A percentile compares a stretch with the other conserved stretches of the same genome.
Evolutionary conservation across 192 early-diverging fungal species (phyloP).

Genomic region (Globomyces pollinis-pini): DNA sequence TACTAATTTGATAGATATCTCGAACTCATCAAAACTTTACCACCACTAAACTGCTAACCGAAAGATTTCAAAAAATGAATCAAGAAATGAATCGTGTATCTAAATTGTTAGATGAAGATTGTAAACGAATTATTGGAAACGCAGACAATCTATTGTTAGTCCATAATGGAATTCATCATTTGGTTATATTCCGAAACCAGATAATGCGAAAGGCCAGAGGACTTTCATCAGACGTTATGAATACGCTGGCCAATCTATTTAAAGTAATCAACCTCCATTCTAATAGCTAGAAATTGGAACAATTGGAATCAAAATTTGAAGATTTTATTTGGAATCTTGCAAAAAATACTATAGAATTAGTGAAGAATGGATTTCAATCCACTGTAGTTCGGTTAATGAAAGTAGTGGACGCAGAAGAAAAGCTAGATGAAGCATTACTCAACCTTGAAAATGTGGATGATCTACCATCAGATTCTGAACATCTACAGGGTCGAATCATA

Average conservation of each 20-base stretch:
- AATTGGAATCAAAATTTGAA: conserved; percentile 74
- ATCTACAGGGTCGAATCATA: conserved; percentile 31
- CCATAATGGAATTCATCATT: conserved; percentile 79
- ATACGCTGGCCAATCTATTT: conserved; percentile 84
- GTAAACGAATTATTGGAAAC: conserved; percentile 53
- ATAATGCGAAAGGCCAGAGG: conserved; percentile 35
- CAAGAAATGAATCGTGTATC: conserved; percentile 66
- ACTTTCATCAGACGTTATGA: conserved; percentile 64
- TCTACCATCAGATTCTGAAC: conserved; percentile 2
- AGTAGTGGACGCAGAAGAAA: conserved; percentile 90
- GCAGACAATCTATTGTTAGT: conserved; percentile 74
- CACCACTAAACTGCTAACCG: conserved; percentile 74
- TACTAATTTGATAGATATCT: conserved; percentile 57
- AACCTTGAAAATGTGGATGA: conserved; percentile 35
- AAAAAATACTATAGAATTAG: conserved; percentile 70
- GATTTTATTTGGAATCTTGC: conserved; percentile 80
- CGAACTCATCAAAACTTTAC: conserved; percentile 92
- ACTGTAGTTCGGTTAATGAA: conserved; percentile 85
- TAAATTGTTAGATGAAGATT: conserved; percentile 61
- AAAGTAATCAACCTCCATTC: too few species aligned
- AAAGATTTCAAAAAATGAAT: conserved; percentile 82
- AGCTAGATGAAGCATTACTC: conserved; percentile 62
- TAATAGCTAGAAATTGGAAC: conserved; percentile 74
- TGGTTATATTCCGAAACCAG: conserved; percentile 75
- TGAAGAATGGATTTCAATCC: conserved; percentile 56